Base-by-base conservation (phyloP, 192 early-diverging fungal genomes). In the Lobosporangium transversale region DNA sequence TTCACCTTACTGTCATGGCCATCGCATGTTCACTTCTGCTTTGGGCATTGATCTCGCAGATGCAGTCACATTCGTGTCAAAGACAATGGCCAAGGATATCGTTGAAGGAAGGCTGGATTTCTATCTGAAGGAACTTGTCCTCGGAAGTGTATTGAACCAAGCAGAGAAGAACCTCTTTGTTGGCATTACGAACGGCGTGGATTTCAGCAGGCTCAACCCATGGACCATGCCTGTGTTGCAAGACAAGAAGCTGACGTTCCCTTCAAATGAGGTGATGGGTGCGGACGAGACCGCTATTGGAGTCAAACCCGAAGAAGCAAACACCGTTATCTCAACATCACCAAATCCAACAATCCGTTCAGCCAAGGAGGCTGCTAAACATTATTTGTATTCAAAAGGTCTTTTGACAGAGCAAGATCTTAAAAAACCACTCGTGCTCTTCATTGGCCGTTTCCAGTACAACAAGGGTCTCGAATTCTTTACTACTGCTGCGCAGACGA, bases 401-500 rank as follows among this genome's bases (percentile, higher is more conserved):
- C 21, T 80, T 1, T 62, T 88, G 33, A 53, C 49, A 1, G 45
- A 63, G n/a, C 31, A 78, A 1, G 86, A 88, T 56, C 31, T 81
- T 6, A 57, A 43, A 12, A 54, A 78, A 20, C 80, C 81, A 3
- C 37, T 88, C 7, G 78, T 86, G 11, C 64, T 88, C 26, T 88
- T 71, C 58, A 71, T 88, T 30, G 86, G 86, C 21, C 78, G 83
- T 12, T 86, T 88, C 62, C 83, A 88, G 60, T 86, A 85, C 59
- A 88, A 85, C 68, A 86, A 88, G 61, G 86, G 86, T 0, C 66
- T 85, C 11, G 83, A 81, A 23, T 81, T 71, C 49, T 88, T 88
- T 47, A 42, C 53, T 9, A 58, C 54, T 1, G 83, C 83, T 7
- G 49, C 61, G 21, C 15, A 61, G 23, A 52, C 62, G 1, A 73